Percentiles rank a stretch among this genome's conserved stretches.
Evolutionary conservation across 257 asterid genomes (phyloP).

Genomic region (Solanum gracilifrons): DNA sequence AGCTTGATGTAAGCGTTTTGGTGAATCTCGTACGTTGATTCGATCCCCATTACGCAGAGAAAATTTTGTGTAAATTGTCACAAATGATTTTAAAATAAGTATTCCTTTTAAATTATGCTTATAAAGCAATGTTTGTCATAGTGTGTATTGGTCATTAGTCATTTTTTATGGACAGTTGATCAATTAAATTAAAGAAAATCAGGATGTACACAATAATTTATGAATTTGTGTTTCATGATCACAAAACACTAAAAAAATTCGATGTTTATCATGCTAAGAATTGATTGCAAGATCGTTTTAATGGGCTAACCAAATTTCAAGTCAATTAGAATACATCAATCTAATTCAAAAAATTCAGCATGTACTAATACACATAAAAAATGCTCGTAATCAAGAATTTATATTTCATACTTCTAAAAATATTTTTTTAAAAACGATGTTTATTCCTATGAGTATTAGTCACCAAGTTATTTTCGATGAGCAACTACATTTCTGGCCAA

Average conservation of each 20-base stretch:
- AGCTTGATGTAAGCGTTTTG: slow-evolving; percentile 88
- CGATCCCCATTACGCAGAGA: slow-evolving; percentile 48
- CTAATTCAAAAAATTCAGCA: neutral
- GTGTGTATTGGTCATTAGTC: neutral
- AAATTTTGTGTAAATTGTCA: neutral
- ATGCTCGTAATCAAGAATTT: too few relatives aligned
- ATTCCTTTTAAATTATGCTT: too few relatives aligned
- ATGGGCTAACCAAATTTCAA: neutral
- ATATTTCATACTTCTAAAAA: too few relatives aligned
- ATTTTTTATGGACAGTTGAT: neutral
- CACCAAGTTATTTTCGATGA: neutral
- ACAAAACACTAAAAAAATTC: neutral
- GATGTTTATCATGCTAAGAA: neutral
- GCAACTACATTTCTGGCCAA: too few relatives aligned
- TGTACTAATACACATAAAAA: neutral
- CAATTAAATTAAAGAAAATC: neutral
- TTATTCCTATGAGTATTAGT: neutral
- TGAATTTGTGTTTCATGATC: neutral
- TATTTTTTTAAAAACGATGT: too few relatives aligned
- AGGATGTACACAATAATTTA: neutral
- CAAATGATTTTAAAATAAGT: neutral
- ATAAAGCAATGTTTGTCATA: neutral
- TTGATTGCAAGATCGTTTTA: neutral
- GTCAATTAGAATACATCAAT: neutral
- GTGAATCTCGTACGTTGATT: slow-evolving; percentile 60